Conservation (phyloP, 2,329 filamentous ascomycete species). For the Knufia petricola region DNA sequence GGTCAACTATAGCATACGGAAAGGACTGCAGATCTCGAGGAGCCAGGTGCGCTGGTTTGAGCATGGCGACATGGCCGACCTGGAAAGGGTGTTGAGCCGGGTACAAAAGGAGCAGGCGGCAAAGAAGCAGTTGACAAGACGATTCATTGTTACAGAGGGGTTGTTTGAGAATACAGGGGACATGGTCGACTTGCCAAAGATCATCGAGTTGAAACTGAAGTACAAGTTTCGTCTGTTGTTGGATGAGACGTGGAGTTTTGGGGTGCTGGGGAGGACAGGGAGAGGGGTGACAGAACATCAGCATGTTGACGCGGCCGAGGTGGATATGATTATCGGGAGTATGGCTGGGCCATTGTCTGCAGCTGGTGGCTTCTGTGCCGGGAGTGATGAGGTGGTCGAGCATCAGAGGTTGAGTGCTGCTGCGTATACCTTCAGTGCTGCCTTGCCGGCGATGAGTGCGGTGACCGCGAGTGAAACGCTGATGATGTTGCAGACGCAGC, state of each 20-base stretch:
- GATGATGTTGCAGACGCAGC: slow-evolving; percentile 73
- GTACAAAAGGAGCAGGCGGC: slow-evolving; percentile 73
- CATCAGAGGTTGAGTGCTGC: slow-evolving; percentile 90
- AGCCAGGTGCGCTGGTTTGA: slow-evolving; percentile 91
- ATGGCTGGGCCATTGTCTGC: slow-evolving; percentile 82
- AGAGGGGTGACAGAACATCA: slow-evolving; percentile 91
- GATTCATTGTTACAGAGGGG: slow-evolving; percentile 94
- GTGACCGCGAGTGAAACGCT: slow-evolving; percentile 94
- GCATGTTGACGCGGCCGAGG: slow-evolving; percentile 83
- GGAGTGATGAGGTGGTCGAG: slow-evolving; percentile 80
- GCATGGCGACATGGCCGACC: slow-evolving; percentile 90
- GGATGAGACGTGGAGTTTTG: slow-evolving; percentile 96
- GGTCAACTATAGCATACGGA: slow-evolving; percentile 87
- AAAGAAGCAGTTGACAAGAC: slow-evolving; percentile 75
- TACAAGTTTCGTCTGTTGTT: slow-evolving; percentile 98
- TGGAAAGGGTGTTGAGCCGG: slow-evolving; percentile 75
- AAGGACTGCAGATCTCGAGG: slow-evolving; percentile 84
- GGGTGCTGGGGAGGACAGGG: slow-evolving; percentile 81
- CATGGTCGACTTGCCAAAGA: slow-evolving; percentile 69
- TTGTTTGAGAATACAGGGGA: slow-evolving; percentile 88
- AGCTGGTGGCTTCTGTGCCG: slow-evolving; percentile 92
- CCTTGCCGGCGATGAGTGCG: slow-evolving; percentile 82
- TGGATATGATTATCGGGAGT: slow-evolving; percentile 96
- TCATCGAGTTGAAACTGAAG: slow-evolving; percentile 84
- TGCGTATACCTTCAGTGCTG: slow-evolving; percentile 92